Base-by-base conservation (phyloP, 169 alveolate species). In the Plasmodium ovale region DNA sequence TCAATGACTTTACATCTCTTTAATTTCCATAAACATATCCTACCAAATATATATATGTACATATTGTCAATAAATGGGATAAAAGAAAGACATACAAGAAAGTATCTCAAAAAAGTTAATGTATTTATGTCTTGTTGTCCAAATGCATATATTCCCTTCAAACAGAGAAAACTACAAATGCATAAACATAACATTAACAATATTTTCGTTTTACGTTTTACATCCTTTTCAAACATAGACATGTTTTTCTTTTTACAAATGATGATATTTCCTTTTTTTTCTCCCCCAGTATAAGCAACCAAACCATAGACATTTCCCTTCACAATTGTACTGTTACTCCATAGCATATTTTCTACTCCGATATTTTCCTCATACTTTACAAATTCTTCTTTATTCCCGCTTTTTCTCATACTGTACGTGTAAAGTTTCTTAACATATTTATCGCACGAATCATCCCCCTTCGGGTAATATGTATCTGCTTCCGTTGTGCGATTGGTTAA, bases 281-380 rank as follows among this genome's bases (percentile, higher is more conserved):
- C 87, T 53, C 23, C 19, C 12, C 87, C 87, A 54, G 71, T 62
- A 42, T 72, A 72, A 14, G 58, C 54, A 25, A 72, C 87, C n/a
- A 72, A 62, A 7, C 87, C 87, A 72, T 72, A 72, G 4, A 72
- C 31, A 19, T 23, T 53, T n/a, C 87, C 70, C 62, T 42, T 6
- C n/a, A 72, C 53, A n/a, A 72, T 53, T 12, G 10, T 72, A 62
- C 67, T 53, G 23, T 47, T 44, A 44, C 70, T 21, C 87, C 87
- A 72, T 56, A 72, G 25, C 27, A 72, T 21, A 72, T 72, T 72
- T 53, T 72, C 87, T 39, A 42, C 31, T 14, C 62, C 62, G n/a
- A 72, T 72, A 1, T 53, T 35, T 16, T 72, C 87, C 23, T 72
- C 35, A 60, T 72, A 72, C 14, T 54, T 53, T 72, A 19, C 53